phyloP scores from a whole-genome alignment of 202 grass and related monocot genomes.

The Elaeis oleifera region DNA sequence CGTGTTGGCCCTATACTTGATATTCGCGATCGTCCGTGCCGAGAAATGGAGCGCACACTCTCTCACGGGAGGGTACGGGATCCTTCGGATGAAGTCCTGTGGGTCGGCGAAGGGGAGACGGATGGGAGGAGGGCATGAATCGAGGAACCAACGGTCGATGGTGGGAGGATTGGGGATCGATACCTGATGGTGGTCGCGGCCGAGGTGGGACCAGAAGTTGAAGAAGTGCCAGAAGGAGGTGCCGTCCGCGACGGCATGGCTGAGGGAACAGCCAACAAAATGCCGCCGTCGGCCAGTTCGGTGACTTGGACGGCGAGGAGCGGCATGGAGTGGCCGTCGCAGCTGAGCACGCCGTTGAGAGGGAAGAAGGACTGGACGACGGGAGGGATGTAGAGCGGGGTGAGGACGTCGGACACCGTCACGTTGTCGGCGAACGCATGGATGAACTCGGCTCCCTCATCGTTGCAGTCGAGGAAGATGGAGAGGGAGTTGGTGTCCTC shows the following conservation, averaged over 20 bases:
- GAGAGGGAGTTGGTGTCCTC: background rate
- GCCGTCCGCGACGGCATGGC: conserved; percentile 25
- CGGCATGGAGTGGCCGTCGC: background rate
- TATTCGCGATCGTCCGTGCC: conserved; percentile 2
- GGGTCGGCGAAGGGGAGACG: conserved; percentile 20
- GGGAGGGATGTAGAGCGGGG: background rate
- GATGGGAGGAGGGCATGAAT: conserved; percentile 12
- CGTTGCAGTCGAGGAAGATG: conserved; percentile 5
- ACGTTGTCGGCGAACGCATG: conserved; percentile 10
- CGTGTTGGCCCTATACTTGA: conserved; percentile 4
- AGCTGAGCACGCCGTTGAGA: background rate
- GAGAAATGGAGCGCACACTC: conserved; percentile 43
- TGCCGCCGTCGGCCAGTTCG: background rate
- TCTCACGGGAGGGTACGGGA: background rate
- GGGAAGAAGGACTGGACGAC: conserved; percentile 13
- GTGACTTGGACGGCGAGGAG: background rate
- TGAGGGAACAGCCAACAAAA: conserved; percentile 5
- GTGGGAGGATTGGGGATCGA: conserved; percentile 1
- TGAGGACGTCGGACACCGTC: conserved; percentile 2
- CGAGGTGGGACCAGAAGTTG: conserved; percentile 31
- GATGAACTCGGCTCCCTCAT: conserved; percentile 20
- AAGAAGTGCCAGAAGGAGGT: conserved; percentile 27
- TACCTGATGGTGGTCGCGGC: background rate
- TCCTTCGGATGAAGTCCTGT: conserved; percentile 8
- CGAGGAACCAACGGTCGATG: conserved; percentile 26